These are phyloP conservation scores for Rhizopogon roseolus DNA, from an alignment of 768 basidiomycete genomes.

Conservation along the genomic window DNA sequence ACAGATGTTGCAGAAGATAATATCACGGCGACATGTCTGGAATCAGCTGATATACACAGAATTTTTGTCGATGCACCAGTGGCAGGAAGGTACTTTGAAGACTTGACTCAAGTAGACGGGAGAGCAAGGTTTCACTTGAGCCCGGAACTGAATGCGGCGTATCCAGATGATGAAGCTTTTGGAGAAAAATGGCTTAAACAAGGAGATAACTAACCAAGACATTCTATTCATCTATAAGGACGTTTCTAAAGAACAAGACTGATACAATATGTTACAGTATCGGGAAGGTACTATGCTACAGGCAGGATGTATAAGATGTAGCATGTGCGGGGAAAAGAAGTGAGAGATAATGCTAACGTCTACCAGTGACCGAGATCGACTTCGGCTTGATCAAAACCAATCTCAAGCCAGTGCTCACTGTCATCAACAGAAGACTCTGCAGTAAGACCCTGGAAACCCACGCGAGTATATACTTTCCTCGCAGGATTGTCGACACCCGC, in stretches of 20 bases:
- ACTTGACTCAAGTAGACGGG: slow-evolving; percentile 18
- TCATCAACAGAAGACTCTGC: slow-evolving; percentile 30
- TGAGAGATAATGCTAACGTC: slow-evolving; percentile 6
- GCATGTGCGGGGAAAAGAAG: not conserved
- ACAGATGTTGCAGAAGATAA: slow-evolving; percentile 35
- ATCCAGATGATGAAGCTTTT: slow-evolving; percentile 43
- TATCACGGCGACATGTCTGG: slow-evolving; percentile 18
- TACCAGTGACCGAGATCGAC: slow-evolving; percentile 69
- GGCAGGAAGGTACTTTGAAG: slow-evolving; percentile 35
- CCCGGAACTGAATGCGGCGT: slow-evolving; percentile 35
- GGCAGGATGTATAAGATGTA: not conserved
- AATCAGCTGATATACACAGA: slow-evolving; percentile 12
- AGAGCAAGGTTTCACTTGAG: slow-evolving; percentile 36
- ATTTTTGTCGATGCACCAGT: slow-evolving; percentile 21
- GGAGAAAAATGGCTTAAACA: slow-evolving; percentile 31
- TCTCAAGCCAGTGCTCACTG: slow-evolving; percentile 54
- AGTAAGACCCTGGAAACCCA: slow-evolving; percentile 61
- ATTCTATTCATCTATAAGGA: no score
- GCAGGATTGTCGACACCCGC: slow-evolving; percentile 51
- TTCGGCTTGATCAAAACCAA: slow-evolving; percentile 48
- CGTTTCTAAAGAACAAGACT: not conserved
- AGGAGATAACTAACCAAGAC: slow-evolving; percentile 2
- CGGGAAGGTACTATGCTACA: slow-evolving; percentile 1
- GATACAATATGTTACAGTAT: not conserved
- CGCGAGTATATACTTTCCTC: slow-evolving; percentile 51